Conservation (phyloP, 169 alveolate genomes). For the Pseudocohnilembus persalinus region DNA sequence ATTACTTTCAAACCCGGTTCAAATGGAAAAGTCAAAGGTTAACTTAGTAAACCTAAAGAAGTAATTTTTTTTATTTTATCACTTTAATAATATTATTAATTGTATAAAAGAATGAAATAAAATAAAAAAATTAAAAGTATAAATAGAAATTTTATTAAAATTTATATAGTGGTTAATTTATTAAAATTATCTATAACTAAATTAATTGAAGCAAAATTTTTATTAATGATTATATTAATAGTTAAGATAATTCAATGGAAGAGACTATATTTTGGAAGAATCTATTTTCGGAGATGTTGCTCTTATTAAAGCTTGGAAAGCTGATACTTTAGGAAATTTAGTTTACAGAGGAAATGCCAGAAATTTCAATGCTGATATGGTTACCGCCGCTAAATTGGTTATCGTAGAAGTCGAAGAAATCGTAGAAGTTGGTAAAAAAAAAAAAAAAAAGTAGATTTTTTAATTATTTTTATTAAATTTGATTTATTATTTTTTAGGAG, state of each 20-base stretch:
- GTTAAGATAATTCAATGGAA: conserved; percentile 53
- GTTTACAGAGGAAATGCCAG: conserved; percentile 60
- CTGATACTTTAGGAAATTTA: conserved; percentile 71
- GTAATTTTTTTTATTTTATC: conserved; percentile 26
- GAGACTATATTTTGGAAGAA: conserved; percentile 60
- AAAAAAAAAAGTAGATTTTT: too few relatives aligned
- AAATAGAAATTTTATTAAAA: too few relatives aligned
- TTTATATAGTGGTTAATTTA: too few relatives aligned
- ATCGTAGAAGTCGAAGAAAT: conserved; percentile 79
- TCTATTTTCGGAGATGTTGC: conserved; percentile 60
- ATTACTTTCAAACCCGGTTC: conserved; percentile 21
- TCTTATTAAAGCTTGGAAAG: conserved; percentile 65
- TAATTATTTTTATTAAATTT: too few relatives aligned
- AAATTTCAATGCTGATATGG: conserved; percentile 69
- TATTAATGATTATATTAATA: background rate
- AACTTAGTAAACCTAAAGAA: conserved; percentile 53
- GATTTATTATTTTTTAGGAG: conserved; percentile 25
- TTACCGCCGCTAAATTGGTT: conserved; percentile 55
- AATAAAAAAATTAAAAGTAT: too few relatives aligned
- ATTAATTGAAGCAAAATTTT: background rate
- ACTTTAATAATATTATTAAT: too few relatives aligned
- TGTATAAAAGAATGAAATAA: too few relatives aligned
- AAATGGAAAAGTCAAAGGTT: conserved; percentile 43
- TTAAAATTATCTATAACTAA: too few relatives aligned
- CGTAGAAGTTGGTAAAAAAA: conserved; percentile 67